Conservation (phyloP, 768 basidiomycete genomes). For the Hydnomerulius pinastri region DNA sequence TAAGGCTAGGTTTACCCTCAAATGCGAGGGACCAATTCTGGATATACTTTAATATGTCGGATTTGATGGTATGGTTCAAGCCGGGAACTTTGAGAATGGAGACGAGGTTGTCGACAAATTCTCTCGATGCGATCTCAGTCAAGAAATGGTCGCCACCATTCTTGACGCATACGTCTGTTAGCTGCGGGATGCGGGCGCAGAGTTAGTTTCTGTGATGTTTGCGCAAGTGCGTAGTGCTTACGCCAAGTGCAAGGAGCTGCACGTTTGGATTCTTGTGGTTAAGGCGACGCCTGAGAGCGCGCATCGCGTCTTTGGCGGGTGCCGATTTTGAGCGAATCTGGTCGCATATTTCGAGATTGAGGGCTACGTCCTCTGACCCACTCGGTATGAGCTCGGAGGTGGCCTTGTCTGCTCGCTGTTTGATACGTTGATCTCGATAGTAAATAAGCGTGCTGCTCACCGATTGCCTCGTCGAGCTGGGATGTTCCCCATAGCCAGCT, state of each 20-base stretch:
- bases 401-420: conserved; percentile 71
- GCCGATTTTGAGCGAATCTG: conserved; percentile 92
- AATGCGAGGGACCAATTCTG: conserved; percentile 96
- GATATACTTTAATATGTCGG: conserved; percentile 71
- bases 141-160: conserved; percentile 95
- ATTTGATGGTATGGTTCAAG: conserved; percentile 82
- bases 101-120: conserved; percentile 92
- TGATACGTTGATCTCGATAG: conserved; percentile 4
- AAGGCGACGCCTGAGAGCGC: conserved; percentile 81
- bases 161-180: conserved; percentile 92
- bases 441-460: conserved; percentile 43
- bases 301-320: conserved; percentile 84
- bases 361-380: conserved; percentile 86
- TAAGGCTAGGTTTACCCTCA: conserved; percentile 72
- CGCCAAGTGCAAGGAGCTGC: conserved; percentile 82
- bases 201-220: not conserved
- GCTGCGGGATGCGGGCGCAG: conserved; percentile 44
- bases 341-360: conserved; percentile 95
- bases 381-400: conserved; percentile 86
- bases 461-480: conserved; percentile 81
- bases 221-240: conserved; percentile 46
- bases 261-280: conserved; percentile 97
- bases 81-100: conserved; percentile 80
- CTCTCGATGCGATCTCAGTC: conserved; percentile 78
- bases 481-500: conserved; percentile 81